Evolutionary conservation across 2,329 filamentous ascomycete genomes (phyloP), one percentile per base, ranked within the genome.

Genomic region (Colletotrichum sp.): DNA sequence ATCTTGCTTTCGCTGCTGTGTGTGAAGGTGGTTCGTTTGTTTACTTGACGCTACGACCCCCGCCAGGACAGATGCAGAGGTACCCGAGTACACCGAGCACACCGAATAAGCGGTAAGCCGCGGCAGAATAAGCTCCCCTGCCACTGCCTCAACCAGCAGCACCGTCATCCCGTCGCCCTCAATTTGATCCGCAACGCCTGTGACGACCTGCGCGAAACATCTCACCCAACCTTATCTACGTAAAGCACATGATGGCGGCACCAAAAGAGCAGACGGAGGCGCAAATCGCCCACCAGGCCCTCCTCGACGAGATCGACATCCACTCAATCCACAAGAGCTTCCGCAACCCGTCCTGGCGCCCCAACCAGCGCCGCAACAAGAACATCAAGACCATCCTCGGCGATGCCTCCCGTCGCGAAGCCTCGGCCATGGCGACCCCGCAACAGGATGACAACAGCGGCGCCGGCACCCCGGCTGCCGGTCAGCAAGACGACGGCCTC

Each of bases 321-420:
- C 94, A 97, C 84, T 92, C 93, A 76, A 92, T 95, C 82, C 93
- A 93, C 81, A 98, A 98, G 87, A 94, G 93, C 81, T 99, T 98
- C 89, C 96, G 96, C 85, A 98, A 96, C 83, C 89, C 94, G 4
- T 88, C 92, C 84, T 99, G 97, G 97, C 96, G 95, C 82, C 95
- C 97, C 18, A 95, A 96, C 79, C 94, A 96, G 85, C 96, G 97
- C 68, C 95, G 97, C 85, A 99, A 99, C 91, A 99, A 99, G 89
- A 99, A 98, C 85, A 93, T 99, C 86, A 99, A 99, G 86, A 95
- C 98, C 81, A 97, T 99, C 78, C 90, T 99, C 77, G 94, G 95
- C 76, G 97, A 99, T 81, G 95, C 94, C 15, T 92, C 95, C 26
- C 94, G 95, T 80, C 95, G 94, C 82, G 96, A 99, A 88, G 95